These are phyloP conservation scores for Fistulifera pelliculosa DNA, from an alignment of 108 stramenopile species.

Conservation along the genomic window DNA sequence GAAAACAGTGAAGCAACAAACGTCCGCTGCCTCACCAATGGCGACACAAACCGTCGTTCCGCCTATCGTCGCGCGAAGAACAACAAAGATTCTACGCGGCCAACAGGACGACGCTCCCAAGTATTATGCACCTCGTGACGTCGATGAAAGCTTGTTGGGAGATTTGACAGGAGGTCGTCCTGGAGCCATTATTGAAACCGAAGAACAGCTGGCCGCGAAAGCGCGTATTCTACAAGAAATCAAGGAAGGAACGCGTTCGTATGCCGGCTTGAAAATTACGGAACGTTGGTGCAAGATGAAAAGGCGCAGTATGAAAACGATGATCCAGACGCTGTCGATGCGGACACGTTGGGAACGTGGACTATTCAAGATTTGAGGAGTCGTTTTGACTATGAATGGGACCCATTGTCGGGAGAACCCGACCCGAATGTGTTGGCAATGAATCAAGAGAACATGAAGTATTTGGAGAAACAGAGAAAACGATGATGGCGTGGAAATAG, in stretches of 20 bases:
- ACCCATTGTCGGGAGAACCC: slow-evolving; percentile 38
- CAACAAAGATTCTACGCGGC: too few species aligned
- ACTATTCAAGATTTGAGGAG: slow-evolving; percentile 38
- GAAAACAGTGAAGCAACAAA: too few species aligned
- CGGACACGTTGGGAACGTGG: slow-evolving; percentile 50
- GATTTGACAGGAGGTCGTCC: slow-evolving; percentile 50
- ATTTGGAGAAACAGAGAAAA: slow-evolving; percentile 34
- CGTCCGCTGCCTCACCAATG: too few species aligned
- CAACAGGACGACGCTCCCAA: not conserved
- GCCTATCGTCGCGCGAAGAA: too few species aligned
- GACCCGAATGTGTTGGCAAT: slow-evolving; percentile 12
- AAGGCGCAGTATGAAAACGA: slow-evolving; percentile 33
- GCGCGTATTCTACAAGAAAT: slow-evolving; percentile 31
- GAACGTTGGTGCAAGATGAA: slow-evolving; percentile 19
- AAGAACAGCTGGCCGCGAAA: slow-evolving; percentile 25
- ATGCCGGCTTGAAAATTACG: slow-evolving; percentile 23
- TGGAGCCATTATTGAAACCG: slow-evolving; percentile 45
- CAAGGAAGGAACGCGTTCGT: slow-evolving; percentile 17
- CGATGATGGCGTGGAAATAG: slow-evolving; percentile 74
- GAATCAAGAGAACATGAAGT: not conserved
- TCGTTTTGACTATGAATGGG: slow-evolving; percentile 75
- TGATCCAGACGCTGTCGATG: slow-evolving; percentile 64
- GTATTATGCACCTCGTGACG: slow-evolving; percentile 4
- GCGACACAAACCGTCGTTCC: too few species aligned
- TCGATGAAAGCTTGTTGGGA: slow-evolving; percentile 3